These are phyloP conservation scores for Danielia reshetovae DNA, from an alignment of 805 yeast genomes.

Conservation along the genomic window DNA sequence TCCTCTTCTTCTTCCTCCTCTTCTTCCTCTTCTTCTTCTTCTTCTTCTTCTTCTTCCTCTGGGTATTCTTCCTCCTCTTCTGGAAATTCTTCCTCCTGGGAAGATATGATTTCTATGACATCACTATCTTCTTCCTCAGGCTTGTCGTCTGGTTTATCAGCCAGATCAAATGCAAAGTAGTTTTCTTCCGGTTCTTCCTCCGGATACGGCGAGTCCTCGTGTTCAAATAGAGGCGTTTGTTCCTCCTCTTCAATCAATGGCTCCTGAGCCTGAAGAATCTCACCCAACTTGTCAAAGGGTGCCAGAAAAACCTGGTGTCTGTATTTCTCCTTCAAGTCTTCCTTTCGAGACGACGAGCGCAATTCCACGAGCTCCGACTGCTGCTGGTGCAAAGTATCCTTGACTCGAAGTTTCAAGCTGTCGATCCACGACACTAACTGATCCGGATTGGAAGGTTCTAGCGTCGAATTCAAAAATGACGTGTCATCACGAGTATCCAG, in stretches of 20 bases:
- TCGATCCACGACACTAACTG: conserved; percentile 15
- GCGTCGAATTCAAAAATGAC: background rate
- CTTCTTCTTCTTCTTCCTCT: conserved; percentile 1
- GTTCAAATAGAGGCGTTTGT: background rate
- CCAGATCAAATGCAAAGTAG: conserved; percentile 4
- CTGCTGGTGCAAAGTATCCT: conserved; percentile 9
- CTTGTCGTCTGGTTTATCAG: background rate
- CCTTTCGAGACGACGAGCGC: conserved; percentile 9
- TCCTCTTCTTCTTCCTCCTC: conserved; percentile 2
- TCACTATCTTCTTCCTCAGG: conserved; percentile 2
- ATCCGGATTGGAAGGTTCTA: background rate
- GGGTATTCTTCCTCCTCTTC: conserved; percentile 2
- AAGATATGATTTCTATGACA: conserved; percentile 7
- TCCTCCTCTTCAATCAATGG: background rate
- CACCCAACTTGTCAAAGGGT: conserved; percentile 22
- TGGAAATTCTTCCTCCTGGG: conserved; percentile 6
- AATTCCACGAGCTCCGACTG: conserved; percentile 9
- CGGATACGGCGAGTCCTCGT: conserved; percentile 5
- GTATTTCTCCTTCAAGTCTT: conserved; percentile 18
- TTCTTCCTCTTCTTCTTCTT: conserved; percentile 1
- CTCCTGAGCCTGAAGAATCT: conserved; percentile 3
- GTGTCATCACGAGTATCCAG: background rate
- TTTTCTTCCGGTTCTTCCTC: conserved; percentile 2
- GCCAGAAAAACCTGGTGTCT: conserved; percentile 23
- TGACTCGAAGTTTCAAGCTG: conserved; percentile 12